phyloP scores from a whole-genome alignment of 2,329 filamentous ascomycete genomes.

The Pseudogymnoascus pannorum region DNA sequence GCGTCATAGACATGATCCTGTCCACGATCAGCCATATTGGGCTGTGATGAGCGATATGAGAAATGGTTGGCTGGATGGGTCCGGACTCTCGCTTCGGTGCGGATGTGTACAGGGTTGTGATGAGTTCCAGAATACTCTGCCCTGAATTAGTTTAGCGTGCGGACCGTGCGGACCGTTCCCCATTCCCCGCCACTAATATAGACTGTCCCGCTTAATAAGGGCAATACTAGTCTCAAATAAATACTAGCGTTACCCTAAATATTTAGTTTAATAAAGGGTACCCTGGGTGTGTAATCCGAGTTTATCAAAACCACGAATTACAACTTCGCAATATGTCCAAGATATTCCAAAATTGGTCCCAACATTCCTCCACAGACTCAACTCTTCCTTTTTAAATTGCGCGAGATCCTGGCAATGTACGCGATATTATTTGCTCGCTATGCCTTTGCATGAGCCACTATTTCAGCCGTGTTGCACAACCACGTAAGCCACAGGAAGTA shows the following conservation, averaged over 20 bases:
- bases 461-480: not conserved
- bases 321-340: not conserved
- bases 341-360: not conserved
- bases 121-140: not conserved
- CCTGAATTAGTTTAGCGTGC: not conserved
- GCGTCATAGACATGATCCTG: not conserved
- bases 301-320: not conserved
- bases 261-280: too few species aligned
- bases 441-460: not conserved
- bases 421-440: not conserved
- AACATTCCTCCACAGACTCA: not conserved
- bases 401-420: not conserved
- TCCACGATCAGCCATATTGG: not conserved
- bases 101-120: not conserved
- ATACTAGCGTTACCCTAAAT: too few species aligned
- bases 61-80: not conserved
- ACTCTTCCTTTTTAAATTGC: too few species aligned
- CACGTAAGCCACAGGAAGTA: too few species aligned
- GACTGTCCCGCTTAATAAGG: too few species aligned
- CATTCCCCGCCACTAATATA: too few species aligned
- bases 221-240: not conserved
- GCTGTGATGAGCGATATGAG: not conserved
- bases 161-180: not conserved
- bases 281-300: too few species aligned
- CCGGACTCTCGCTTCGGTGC: not conserved